Conservation (phyloP, 495 filamentous ascomycete genomes). For the Opeltia flavorubescens region DNA sequence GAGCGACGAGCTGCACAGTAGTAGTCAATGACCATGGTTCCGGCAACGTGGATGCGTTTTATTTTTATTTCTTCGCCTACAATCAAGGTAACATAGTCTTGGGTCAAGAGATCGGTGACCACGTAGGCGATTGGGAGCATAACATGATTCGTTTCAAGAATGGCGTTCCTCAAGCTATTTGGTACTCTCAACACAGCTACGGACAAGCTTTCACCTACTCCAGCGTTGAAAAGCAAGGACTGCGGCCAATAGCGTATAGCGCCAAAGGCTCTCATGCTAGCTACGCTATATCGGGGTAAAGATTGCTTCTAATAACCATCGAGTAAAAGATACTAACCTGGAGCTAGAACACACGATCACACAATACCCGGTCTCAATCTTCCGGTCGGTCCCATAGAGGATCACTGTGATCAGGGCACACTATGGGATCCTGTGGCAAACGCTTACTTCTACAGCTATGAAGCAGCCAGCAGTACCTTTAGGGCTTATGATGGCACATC, state of each 20-base stretch:
- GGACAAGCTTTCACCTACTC: slow-evolving; percentile 50
- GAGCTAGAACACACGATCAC: slow-evolving; percentile 35
- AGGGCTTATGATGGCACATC: slow-evolving; percentile 25
- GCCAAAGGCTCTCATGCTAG: slow-evolving; percentile 45
- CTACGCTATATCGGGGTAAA: slow-evolving; percentile 38
- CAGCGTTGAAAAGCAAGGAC: slow-evolving; percentile 36
- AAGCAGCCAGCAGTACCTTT: slow-evolving; percentile 25
- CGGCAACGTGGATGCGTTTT: slow-evolving; percentile 47
- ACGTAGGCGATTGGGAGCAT: slow-evolving; percentile 57
- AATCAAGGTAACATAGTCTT: slow-evolving; percentile 37
- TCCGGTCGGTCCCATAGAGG: slow-evolving; percentile 44
- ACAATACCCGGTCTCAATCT: slow-evolving; percentile 52
- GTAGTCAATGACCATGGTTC: slow-evolving; percentile 42
- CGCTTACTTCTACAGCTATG: slow-evolving; percentile 37
- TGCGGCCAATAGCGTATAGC: slow-evolving; percentile 37
- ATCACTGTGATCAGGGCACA: slow-evolving; percentile 41
- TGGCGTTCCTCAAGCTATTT: slow-evolving; percentile 41
- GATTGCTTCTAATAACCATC: neutral
- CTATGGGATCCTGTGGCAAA: slow-evolving; percentile 40
- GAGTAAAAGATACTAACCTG: neutral
- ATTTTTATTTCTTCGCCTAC: slow-evolving; percentile 56
- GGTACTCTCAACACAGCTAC: slow-evolving; percentile 44
- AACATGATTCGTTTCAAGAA: slow-evolving; percentile 54
- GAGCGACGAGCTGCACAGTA: slow-evolving; percentile 33
- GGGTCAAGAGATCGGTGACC: slow-evolving; percentile 40